Base-by-base conservation (phyloP, 495 filamentous ascomycete species). In the Tuber brumale region DNA sequence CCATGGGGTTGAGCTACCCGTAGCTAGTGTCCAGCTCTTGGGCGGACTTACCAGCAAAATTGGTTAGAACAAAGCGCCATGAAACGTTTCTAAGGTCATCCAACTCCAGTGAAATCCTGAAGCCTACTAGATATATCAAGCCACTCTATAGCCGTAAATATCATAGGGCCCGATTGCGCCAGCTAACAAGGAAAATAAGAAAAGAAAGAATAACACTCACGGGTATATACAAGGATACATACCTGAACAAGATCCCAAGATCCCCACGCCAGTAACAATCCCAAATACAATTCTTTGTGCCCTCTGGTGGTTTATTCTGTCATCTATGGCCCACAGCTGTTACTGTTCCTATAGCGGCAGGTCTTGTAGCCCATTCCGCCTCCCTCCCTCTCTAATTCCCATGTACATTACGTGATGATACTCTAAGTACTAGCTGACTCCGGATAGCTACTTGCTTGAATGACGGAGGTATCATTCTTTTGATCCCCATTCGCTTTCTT, bases 121-220 rank as follows among this genome's bases (percentile, higher is more conserved):
- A 66, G 12, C 27, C 27, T 19, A 3, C 57, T 66, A 18, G 12
- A 27, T 35, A 66, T 35, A 66, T 31, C 27, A 66, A 35, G 27
- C 57, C 57, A 7, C 57, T 66, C 57, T 27, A 19, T 19, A 66
- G 57, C 14, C 3, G 57, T 66, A 35, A 66, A 16, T 27, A 66
- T 66, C 27, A 66, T 66, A 66, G 57, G 57, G 9, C 57, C 31
- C 57, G 14, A 35, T 35, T 66, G 57, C 31, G 57, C 57, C 57
- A 66, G 57, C 57, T 66, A 66, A 35, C 5, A 66, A 66, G 57
- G 27, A 27, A 66, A 66, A 66, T 66, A 66, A 66, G 57, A 66
- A 66, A 35, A 66, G 27, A 66, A 66, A 66, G 27, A 66, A 66
- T 16, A 66, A 16, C n/a, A 66, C 51, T 27, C 57, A 66, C 12